phyloP scores from a whole-genome alignment of 352 stramenopile genomes.

The Globisporangium abappressorium region DNA sequence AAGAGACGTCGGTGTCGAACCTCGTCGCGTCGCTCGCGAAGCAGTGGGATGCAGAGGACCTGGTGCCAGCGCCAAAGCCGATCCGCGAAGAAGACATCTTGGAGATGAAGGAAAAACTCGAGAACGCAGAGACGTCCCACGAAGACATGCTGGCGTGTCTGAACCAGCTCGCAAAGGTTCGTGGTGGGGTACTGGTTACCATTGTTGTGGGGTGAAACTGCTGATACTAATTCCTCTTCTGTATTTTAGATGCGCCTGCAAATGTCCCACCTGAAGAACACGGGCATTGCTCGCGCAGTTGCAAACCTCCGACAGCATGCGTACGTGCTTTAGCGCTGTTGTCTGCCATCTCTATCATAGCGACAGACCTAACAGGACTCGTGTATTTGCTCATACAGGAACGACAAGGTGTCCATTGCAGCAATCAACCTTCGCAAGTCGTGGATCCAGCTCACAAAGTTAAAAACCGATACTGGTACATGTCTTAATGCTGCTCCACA shows the following conservation, averaged over 20 bases:
- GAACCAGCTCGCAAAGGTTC: conserved; percentile 46
- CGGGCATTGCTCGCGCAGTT: conserved; percentile 57
- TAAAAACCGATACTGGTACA: conserved; percentile 27
- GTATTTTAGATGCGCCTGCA: conserved; percentile 49
- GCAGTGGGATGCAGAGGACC: conserved; percentile 46
- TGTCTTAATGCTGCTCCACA: background rate
- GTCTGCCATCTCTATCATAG: background rate
- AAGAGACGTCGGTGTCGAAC: conserved; percentile 25
- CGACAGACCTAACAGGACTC: background rate
- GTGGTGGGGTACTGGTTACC: background rate
- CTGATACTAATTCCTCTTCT: background rate
- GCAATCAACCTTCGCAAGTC: conserved; percentile 61
- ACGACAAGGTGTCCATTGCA: conserved; percentile 74
- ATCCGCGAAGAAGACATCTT: conserved; percentile 59
- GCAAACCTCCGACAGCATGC: conserved; percentile 68
- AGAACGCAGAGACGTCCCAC: conserved; percentile 45
- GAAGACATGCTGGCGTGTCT: conserved; percentile 67
- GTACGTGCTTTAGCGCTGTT: conserved; percentile 29
- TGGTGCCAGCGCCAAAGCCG: conserved; percentile 44
- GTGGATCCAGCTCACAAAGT: conserved; percentile 70
- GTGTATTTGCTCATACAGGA: conserved; percentile 29
- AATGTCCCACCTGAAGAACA: conserved; percentile 66
- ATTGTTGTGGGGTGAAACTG: background rate
- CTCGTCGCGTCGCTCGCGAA: conserved; percentile 38
- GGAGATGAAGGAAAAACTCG: conserved; percentile 54